Evolutionary conservation across 2,329 filamentous ascomycete genomes (phyloP).

Genomic region (Fusarium duplospermum): DNA sequence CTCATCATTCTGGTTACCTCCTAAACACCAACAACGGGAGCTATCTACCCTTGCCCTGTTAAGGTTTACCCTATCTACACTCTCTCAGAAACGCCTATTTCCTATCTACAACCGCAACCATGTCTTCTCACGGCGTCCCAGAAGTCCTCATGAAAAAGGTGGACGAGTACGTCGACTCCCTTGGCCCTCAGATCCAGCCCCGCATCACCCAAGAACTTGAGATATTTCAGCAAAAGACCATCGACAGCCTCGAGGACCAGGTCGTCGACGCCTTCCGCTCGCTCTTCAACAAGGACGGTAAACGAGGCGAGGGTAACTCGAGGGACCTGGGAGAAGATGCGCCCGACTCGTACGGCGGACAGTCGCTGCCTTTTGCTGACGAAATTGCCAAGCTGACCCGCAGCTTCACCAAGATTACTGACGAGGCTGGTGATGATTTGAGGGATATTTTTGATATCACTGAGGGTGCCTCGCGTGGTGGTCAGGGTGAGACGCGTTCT

Average conservation of each 20-base stretch:
- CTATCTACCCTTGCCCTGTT: neutral
- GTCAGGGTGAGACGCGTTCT: conserved; percentile 39
- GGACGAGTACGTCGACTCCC: conserved; percentile 60
- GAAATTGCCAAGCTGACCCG: conserved; percentile 57
- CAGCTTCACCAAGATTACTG: conserved; percentile 54
- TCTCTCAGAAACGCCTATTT: neutral
- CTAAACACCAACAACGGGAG: neutral
- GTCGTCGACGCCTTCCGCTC: conserved; percentile 58
- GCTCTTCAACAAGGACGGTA: conserved; percentile 53
- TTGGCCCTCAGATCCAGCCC: conserved; percentile 59
- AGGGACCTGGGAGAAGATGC: conserved; percentile 48
- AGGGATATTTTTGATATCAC: conserved; percentile 58
- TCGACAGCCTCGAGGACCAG: conserved; percentile 58
- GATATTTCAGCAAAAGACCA: conserved; percentile 57
- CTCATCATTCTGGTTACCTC: neutral
- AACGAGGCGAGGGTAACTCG: conserved; percentile 22
- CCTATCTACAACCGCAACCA: conserved; percentile 18
- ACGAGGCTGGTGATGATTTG: conserved; percentile 56
- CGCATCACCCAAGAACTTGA: conserved; percentile 59
- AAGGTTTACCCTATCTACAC: neutral
- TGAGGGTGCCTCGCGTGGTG: conserved; percentile 42
- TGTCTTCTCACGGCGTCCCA: conserved; percentile 54
- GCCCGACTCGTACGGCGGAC: conserved; percentile 55
- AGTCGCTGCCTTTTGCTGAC: conserved; percentile 58
- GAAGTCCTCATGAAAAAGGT: conserved; percentile 58